Evolutionary conservation across 345 rosid genomes (phyloP), one percentile per base, ranked within the genome.

Genomic region (Bruguiera sexangula): DNA sequence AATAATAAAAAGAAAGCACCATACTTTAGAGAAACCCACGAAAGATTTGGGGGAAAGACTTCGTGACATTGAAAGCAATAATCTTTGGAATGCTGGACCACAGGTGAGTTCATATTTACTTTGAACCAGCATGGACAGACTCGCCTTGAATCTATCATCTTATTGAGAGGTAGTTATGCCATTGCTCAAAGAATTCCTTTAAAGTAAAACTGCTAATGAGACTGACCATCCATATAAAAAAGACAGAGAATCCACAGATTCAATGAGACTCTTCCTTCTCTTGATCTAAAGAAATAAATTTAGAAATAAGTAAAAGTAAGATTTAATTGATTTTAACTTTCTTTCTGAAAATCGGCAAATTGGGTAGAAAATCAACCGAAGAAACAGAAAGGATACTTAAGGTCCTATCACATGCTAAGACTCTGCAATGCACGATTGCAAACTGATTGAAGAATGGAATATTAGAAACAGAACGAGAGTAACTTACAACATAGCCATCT

Each of bases 401-500:
- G 24, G 5, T 27, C 21, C 16, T 29, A 63, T 37, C 66, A 43
- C 54, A 63, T 30, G 24, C 3, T n/a, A n/a, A 62, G 10, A 62
- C 43, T 21, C 16, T 18, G 22, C 15, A n/a, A 20, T 8, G 37
- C 37, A 34, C 10, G 7, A 37, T 24, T 51, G 22, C 3, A 69
- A 31, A 29, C 29, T 39, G 46, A 43, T 11, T 43, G 50, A 43
- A 43, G 18, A 15, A 19, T 43, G 15, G 18, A 13, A 43, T 43
- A 18, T 13, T 2, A 13, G 29, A 22, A 55, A 22, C 4, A 22
- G 29, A 9, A 3, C 9, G 16, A 55, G 30, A 22, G 31, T 8
- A 19, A 63, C 67, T 63, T 43, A 43, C 67, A 63, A 63, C 67
- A 43, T 63, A 63, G 53, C 67, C 67, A 63, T 63, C 55, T 9